A percentile compares a stretch with the other conserved stretches of the same genome.
Evolutionary conservation across 2,329 filamentous ascomycete species (phyloP).

Genomic region (Colletotrichum higginsianum): DNA sequence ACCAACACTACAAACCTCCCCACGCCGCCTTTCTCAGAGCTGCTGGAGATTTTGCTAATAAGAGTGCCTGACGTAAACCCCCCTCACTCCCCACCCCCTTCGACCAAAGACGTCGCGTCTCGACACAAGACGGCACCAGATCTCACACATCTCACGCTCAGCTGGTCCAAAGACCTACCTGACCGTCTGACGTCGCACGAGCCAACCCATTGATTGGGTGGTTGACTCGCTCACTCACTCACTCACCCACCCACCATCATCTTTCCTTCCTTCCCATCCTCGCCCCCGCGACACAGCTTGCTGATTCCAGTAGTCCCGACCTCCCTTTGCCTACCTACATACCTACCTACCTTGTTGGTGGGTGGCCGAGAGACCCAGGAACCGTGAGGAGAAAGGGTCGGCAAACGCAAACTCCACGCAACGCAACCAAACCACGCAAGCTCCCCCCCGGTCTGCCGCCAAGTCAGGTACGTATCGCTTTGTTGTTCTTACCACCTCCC

Average conservation of each 20-base stretch:
- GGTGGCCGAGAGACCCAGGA: slow-evolving; percentile 22
- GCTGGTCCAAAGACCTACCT: slow-evolving; percentile 33
- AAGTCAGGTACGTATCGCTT: slow-evolving; percentile 40
- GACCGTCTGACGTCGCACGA: slow-evolving; percentile 37
- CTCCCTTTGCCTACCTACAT: not conserved
- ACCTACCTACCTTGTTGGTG: slow-evolving; percentile 21
- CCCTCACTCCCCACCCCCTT: slow-evolving; percentile 26
- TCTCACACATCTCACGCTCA: slow-evolving; percentile 4
- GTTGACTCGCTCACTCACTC: slow-evolving; percentile 36
- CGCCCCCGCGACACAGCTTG: slow-evolving; percentile 19
- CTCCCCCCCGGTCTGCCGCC: slow-evolving; percentile 27
- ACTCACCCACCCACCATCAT: not conserved
- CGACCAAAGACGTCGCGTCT: slow-evolving; percentile 13
- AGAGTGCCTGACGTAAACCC: slow-evolving; percentile 32
- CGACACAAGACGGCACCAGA: slow-evolving; percentile 13
- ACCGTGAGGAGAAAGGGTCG: slow-evolving; percentile 29
- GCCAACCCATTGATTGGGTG: slow-evolving; percentile 22
- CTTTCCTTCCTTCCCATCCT: slow-evolving; percentile 12
- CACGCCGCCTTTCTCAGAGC: slow-evolving; percentile 12
- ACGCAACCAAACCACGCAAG: slow-evolving; percentile 38
- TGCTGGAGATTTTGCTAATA: slow-evolving; percentile 18
- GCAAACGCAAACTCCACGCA: slow-evolving; percentile 29
- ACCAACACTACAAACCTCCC: not conserved
- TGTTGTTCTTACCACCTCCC: slow-evolving; percentile 5
- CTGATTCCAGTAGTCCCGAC: not conserved